Percentiles rank a stretch among this genome's conserved stretches.
Evolutionary conservation across 164 flowering plant species (phyloP).

Genomic region (Stephania yunnanensis): DNA sequence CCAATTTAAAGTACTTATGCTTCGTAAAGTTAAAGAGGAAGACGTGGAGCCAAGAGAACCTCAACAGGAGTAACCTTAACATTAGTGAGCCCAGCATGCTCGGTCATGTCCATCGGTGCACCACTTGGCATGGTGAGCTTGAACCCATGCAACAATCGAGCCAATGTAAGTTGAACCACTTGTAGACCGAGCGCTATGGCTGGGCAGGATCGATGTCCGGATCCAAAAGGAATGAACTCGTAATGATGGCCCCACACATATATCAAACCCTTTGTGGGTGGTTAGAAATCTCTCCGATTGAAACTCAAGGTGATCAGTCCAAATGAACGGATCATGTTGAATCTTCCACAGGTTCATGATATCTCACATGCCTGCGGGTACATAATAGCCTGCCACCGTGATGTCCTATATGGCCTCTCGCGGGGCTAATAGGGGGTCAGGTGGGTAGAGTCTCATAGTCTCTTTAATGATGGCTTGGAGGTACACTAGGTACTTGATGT

Average conservation of each 20-base stretch:
- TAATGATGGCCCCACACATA: conserved; percentile 11
- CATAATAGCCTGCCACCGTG: conserved; percentile 6
- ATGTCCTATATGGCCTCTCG: conserved; percentile 12
- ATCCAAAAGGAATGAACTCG: conserved; percentile 14
- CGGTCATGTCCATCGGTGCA: conserved; percentile 10
- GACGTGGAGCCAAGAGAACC: conserved; percentile 10
- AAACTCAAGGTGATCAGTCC: conserved; percentile 7
- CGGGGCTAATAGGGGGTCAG: conserved; percentile 7
- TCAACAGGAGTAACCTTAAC: conserved; percentile 11
- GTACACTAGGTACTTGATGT: conserved; percentile 7
- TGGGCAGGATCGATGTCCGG: conserved; percentile 13
- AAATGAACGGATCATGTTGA: conserved; percentile 12
- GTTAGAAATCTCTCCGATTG: conserved; percentile 13
- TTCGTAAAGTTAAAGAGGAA: conserved; percentile 1
- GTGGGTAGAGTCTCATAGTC: conserved; percentile 11
- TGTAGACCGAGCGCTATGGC: conserved; percentile 4
- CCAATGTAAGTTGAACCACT: conserved; percentile 10
- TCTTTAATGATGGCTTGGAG: conserved; percentile 15
- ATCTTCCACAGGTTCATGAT: conserved; percentile 13
- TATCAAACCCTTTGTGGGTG: background rate
- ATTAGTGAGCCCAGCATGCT: conserved; percentile 2
- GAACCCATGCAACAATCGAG: conserved; percentile 14
- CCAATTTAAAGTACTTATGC: background rate
- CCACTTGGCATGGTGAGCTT: background rate
- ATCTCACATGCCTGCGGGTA: conserved; percentile 2